Evolutionary conservation across 257 asterid species (phyloP).

Genomic region (Solanum dulcamara): DNA sequence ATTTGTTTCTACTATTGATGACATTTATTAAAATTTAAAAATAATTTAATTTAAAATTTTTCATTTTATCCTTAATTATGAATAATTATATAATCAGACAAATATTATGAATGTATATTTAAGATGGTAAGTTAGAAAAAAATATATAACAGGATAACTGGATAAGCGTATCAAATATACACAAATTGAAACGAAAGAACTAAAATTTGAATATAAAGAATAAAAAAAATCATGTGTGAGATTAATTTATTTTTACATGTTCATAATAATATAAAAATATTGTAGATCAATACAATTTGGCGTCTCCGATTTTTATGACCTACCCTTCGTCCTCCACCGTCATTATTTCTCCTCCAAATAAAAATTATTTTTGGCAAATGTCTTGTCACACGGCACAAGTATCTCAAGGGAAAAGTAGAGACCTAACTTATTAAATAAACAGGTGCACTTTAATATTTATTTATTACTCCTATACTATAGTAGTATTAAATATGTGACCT

Average conservation of each 20-base stretch:
- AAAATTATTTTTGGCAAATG: not conserved
- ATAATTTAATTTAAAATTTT: no score
- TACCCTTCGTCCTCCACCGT: not conserved
- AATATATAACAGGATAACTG: no score
- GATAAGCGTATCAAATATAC: not conserved
- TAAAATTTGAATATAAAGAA: not conserved
- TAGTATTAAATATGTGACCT: not conserved
- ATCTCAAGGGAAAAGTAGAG: not conserved
- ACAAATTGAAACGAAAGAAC: not conserved
- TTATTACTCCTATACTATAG: not conserved
- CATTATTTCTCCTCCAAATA: not conserved
- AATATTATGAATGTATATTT: not conserved
- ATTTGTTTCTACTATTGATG: no score
- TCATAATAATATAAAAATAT: not conserved
- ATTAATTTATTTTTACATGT: not conserved
- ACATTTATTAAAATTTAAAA: no score
- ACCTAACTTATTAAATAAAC: not conserved
- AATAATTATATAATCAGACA: not conserved
- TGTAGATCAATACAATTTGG: not conserved
- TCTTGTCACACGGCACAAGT: not conserved
- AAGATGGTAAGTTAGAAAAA: not conserved
- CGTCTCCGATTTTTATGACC: not conserved
- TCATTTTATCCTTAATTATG: no score
- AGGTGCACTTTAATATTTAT: not conserved
- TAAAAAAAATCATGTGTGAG: not conserved